Evolutionary conservation across 2,329 filamentous ascomycete species (phyloP).

Genomic region (Colletotrichum tamarilloi): DNA sequence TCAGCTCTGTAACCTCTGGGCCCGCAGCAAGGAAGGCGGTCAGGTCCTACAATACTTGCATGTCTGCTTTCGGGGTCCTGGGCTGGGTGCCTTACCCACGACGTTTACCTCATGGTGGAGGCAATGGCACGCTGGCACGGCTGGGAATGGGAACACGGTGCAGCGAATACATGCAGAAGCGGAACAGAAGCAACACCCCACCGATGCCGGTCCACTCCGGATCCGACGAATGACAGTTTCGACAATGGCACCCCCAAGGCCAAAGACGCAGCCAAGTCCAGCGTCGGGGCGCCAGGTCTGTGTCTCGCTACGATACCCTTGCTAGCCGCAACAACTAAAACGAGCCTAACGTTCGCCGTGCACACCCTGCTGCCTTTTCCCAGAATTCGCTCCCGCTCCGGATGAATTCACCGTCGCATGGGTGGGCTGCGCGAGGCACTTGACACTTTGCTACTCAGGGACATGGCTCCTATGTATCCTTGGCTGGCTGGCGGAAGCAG

Average conservation of each 20-base stretch:
- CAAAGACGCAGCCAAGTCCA: conserved; percentile 28
- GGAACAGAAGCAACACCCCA: conserved; percentile 17
- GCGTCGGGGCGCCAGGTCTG: conserved; percentile 19
- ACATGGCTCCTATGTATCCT: conserved; percentile 10
- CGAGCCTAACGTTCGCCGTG: conserved; percentile 27
- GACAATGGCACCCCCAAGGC: conserved; percentile 13
- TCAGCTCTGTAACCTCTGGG: not conserved
- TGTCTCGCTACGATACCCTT: conserved; percentile 28
- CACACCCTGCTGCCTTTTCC: conserved; percentile 22
- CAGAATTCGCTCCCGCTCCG: conserved; percentile 32
- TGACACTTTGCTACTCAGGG: conserved; percentile 35
- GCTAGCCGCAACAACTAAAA: conserved; percentile 33
- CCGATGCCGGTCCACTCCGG: conserved; percentile 3
- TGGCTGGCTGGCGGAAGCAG: conserved; percentile 10
- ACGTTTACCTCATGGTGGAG: conserved; percentile 18
- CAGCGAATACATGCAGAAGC: conserved; percentile 33
- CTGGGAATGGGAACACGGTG: conserved; percentile 32
- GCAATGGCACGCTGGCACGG: conserved; percentile 9
- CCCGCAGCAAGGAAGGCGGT: conserved; percentile 25
- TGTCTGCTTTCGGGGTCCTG: not conserved
- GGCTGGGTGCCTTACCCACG: conserved; percentile 9
- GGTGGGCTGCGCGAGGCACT: conserved; percentile 30
- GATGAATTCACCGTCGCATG: conserved; percentile 35
- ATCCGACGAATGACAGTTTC: conserved; percentile 26
- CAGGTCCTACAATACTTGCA: not conserved